These are phyloP conservation scores for Fallopia convolvulus DNA, from an alignment of 148 eudicot species.

Conservation along the genomic window DNA sequence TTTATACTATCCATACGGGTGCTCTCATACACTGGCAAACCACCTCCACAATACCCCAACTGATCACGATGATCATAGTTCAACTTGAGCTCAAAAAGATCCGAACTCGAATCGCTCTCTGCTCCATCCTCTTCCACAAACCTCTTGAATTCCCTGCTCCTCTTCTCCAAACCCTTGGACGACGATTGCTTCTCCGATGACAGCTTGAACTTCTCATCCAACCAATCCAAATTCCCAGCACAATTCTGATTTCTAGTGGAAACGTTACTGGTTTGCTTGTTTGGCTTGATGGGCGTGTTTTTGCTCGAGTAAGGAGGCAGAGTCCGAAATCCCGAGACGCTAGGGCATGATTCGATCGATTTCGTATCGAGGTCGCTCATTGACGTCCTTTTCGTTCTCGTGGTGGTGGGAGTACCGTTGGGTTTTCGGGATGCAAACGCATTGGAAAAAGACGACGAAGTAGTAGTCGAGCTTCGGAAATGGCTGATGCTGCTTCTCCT, in stretches of 20 bases:
- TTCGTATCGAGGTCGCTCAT: conserved; percentile 20
- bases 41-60: conserved; percentile 30
- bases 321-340: conserved; percentile 26
- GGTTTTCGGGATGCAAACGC: conserved; percentile 3
- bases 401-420: neutral
- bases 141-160: conserved; percentile 15
- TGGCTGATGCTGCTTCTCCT: conserved; percentile 58
- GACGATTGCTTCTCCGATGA: conserved; percentile 9
- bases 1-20: conserved; percentile 42
- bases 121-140: conserved; percentile 28
- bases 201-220: conserved; percentile 26
- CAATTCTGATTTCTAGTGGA: neutral
- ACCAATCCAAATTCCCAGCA: neutral
- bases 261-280: conserved; percentile 13
- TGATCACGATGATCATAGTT: conserved; percentile 23
- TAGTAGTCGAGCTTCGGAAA: conserved; percentile 17
- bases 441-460: neutral
- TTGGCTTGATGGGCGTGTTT: conserved; percentile 25
- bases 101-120: conserved; percentile 48
- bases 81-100: conserved; percentile 31
- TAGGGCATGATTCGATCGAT: conserved; percentile 21
- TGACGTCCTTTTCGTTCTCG: conserved; percentile 16
- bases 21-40: conserved; percentile 34
- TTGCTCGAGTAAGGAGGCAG: conserved; percentile 32
- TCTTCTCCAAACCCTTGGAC: conserved; percentile 10